Percentiles rank a stretch among this genome's conserved stretches.
Conservation (phyloP, 176 grass and related monocot species). For the Oropetium thomaeum region DNA sequence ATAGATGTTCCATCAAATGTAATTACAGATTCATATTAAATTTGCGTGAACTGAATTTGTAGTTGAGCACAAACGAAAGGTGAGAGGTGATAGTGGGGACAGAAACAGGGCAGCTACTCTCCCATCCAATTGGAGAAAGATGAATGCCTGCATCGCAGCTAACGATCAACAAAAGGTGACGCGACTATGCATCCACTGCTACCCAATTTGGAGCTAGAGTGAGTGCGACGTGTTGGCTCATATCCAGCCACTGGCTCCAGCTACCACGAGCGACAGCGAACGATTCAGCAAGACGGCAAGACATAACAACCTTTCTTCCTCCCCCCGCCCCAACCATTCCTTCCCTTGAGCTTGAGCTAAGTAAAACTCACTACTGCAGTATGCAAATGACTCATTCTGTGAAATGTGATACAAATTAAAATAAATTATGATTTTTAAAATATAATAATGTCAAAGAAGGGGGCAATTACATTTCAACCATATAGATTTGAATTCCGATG, state of each 20-base stretch:
- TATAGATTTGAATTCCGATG: too few species aligned
- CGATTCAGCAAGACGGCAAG: not conserved
- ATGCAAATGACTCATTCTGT: too few species aligned
- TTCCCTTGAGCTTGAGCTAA: slow-evolving; percentile 4
- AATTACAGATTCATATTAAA: not conserved
- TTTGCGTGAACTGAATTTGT: too few species aligned
- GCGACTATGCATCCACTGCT: not conserved
- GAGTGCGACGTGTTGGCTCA: slow-evolving; percentile 16
- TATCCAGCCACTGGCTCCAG: slow-evolving; percentile 12
- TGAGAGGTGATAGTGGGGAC: not conserved
- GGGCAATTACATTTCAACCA: too few species aligned
- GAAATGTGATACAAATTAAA: too few species aligned
- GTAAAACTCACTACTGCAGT: too few species aligned
- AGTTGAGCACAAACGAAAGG: too few species aligned
- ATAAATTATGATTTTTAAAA: too few species aligned
- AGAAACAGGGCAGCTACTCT: not conserved
- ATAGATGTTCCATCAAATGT: too few species aligned
- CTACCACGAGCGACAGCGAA: slow-evolving; percentile 20
- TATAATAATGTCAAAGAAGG: too few species aligned
- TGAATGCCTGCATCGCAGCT: not conserved
- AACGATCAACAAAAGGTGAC: slow-evolving; percentile 14
- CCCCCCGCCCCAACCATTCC: too few species aligned
- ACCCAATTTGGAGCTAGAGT: not conserved
- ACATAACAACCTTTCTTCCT: slow-evolving; percentile 16
- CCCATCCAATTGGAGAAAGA: not conserved